Evolutionary conservation across 2,329 filamentous ascomycete species (phyloP).

Genomic region (Nannizzia gypsea): DNA sequence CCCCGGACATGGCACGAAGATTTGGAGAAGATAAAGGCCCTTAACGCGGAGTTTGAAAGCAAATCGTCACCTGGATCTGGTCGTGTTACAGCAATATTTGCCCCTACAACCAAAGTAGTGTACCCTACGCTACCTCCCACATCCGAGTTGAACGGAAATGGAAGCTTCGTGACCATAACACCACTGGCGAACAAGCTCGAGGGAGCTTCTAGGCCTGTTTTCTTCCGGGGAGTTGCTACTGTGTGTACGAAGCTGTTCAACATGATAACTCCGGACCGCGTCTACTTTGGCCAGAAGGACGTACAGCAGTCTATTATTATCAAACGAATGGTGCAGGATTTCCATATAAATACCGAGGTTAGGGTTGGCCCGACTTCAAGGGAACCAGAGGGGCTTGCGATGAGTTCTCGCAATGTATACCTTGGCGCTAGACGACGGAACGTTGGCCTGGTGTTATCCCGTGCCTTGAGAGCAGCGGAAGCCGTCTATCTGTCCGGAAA

Average conservation of each 20-base stretch:
- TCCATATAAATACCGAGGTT: slow-evolving; percentile 65
- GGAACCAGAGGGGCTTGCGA: slow-evolving; percentile 69
- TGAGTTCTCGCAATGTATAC: slow-evolving; percentile 91
- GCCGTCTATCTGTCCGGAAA: slow-evolving; percentile 47
- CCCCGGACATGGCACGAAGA: slow-evolving; percentile 82
- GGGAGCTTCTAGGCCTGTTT: slow-evolving; percentile 75
- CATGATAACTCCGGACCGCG: slow-evolving; percentile 62
- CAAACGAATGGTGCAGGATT: slow-evolving; percentile 73
- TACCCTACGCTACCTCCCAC: slow-evolving; percentile 71
- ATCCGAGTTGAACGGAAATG: slow-evolving; percentile 60
- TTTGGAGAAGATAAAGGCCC: slow-evolving; percentile 49
- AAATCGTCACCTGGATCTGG: slow-evolving; percentile 42
- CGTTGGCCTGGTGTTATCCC: slow-evolving; percentile 60
- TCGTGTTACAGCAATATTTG: slow-evolving; percentile 70
- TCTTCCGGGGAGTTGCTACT: slow-evolving; percentile 92
- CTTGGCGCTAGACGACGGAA: slow-evolving; percentile 62
- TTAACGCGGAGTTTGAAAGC: slow-evolving; percentile 60
- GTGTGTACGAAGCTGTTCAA: slow-evolving; percentile 93
- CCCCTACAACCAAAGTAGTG: slow-evolving; percentile 70
- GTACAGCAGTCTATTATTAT: slow-evolving; percentile 92
- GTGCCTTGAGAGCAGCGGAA: slow-evolving; percentile 60
- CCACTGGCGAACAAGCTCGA: slow-evolving; percentile 73
- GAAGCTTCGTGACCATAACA: slow-evolving; percentile 84
- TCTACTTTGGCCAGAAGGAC: slow-evolving; percentile 96
- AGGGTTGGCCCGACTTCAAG: slow-evolving; percentile 63